Percentiles rank a stretch among this genome's conserved stretches.
Evolutionary conservation across 208 protist genomes (phyloP).

Genomic region (Crithidia sp.): DNA sequence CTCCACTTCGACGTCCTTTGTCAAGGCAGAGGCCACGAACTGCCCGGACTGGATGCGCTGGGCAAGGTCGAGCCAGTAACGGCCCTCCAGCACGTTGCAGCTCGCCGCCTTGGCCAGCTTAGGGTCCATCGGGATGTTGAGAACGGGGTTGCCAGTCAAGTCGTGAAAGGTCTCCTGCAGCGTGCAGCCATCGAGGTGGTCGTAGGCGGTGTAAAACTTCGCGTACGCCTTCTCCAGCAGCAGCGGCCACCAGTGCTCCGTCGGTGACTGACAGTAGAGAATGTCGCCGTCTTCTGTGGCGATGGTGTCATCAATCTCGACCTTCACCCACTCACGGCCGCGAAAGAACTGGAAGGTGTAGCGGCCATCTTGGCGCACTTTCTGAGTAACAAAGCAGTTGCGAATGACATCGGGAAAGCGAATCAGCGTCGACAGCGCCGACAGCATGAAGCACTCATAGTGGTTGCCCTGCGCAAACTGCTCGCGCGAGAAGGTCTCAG

Average conservation of each 20-base stretch:
- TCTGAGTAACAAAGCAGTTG: constrained; percentile 84
- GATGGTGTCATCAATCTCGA: constrained; percentile 83
- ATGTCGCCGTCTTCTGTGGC: constrained; percentile 62
- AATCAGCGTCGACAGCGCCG: constrained; percentile 68
- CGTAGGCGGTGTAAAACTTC: constrained; percentile 87
- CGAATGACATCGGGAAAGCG: constrained; percentile 76
- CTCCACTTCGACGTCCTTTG: constrained; percentile 59
- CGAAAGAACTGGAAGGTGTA: constrained; percentile 90
- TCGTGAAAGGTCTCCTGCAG: constrained; percentile 82
- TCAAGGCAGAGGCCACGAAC: constrained; percentile 63
- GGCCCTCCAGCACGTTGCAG: constrained; percentile 45
- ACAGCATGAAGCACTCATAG: constrained; percentile 87
- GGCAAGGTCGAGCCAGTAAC: constrained; percentile 71
- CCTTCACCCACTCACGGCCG: constrained; percentile 71
- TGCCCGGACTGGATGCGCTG: constrained; percentile 63
- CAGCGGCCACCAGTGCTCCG: constrained; percentile 82
- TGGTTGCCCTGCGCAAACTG: constrained; percentile 84
- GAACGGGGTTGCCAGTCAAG: constrained; percentile 79
- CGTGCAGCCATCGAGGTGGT: constrained; percentile 76
- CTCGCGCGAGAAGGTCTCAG: constrained; percentile 58
- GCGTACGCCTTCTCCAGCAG: constrained; percentile 92
- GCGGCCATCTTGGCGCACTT: constrained; percentile 75
- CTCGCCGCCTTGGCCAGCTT: constrained; percentile 72
- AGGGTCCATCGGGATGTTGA: constrained; percentile 70
- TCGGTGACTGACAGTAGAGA: constrained; percentile 70